These are phyloP conservation scores for Emericellopsis terricola DNA, from an alignment of 495 filamentous ascomycete genomes.

Conservation along the genomic window DNA sequence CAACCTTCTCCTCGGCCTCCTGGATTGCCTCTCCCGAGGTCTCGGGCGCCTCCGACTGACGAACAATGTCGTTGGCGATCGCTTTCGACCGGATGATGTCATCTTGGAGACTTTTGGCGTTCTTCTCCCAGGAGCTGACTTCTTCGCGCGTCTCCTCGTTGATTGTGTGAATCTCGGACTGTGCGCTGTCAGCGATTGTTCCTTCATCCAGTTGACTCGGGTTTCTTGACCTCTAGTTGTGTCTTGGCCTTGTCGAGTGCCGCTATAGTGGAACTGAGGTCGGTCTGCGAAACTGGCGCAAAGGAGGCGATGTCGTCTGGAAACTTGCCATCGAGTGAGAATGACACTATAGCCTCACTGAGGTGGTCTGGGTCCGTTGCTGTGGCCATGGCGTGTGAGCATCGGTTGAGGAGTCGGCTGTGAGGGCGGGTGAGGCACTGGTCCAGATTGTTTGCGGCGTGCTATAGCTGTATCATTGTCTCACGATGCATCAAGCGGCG, in stretches of 20 bases:
- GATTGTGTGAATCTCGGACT: conserved; percentile 53
- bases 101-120: conserved; percentile 64
- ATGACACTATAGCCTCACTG: conserved; percentile 51
- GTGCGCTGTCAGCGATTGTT: neutral
- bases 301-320: conserved; percentile 56
- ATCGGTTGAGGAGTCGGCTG: too few species aligned
- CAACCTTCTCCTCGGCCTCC: conserved; percentile 50
- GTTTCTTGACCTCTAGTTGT: conserved; percentile 42
- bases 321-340: conserved; percentile 50
- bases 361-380: conserved; percentile 15
- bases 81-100: conserved; percentile 60
- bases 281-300: conserved; percentile 30
- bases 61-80: conserved; percentile 57
- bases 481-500: too few species aligned
- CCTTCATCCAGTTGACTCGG: neutral
- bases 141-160: conserved; percentile 60
- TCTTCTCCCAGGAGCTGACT: conserved; percentile 66
- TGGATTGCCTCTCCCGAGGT: conserved; percentile 37
- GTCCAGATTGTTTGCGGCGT: too few species aligned
- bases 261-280: conserved; percentile 43
- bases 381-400: conserved; percentile 8
- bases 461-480: too few species aligned
- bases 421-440: too few species aligned
- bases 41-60: conserved; percentile 46
- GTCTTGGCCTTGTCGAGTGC: conserved; percentile 45